Base-by-base conservation (phyloP, 225 moss, liverwort and hornwort genomes). In the Pleurozium schreberi region DNA sequence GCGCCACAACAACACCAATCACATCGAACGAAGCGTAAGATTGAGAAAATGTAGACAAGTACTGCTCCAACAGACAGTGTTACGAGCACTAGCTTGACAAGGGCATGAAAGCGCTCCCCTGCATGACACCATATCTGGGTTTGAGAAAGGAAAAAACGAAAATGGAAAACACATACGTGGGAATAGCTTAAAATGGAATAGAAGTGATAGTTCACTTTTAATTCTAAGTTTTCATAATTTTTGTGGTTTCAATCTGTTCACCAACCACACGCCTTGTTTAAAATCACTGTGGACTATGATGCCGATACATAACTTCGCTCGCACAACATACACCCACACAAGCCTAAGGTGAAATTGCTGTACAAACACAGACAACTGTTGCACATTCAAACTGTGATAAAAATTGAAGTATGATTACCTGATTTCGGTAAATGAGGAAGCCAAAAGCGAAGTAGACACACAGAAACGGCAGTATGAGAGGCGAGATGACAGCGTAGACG, bases 401-500 rank as follows among this genome's bases (percentile, higher is more conserved):
- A 67, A 28, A 77, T 36, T 12, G 10, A 50, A 42, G 49, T 19
- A 18, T 3, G 34, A 63, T 40, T 65, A 97, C 98, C 96, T 99
- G 99, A 84, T 99, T 96, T 55, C 97, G 95, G 87, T 96, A 95
- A 58, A 99, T 95, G 62, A 99, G 88, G 86, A 96, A 99, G 55
- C 96, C 95, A 67, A 94, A 96, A 49, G 87, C 95, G 83, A 99
- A 93, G 90, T 81, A 99, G 45, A 97, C 86, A 45, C 97, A 89
- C 6, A 97, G 64, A 88, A 98, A 97, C 52, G 98, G 98, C 85
- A 98, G 65, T 36, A 98, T 94, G 86, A 97, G 91, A 31, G 98
- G 98, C 53, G 98, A 97, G 86, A 98, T 94, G 85, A 96, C 92
- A 5, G 98, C 90, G 87, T 98, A 98, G 42, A 98, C 97, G 45